Evolutionary conservation across 2,329 filamentous ascomycete genomes (phyloP).

Genomic region (Aspergillus fumigatus): DNA sequence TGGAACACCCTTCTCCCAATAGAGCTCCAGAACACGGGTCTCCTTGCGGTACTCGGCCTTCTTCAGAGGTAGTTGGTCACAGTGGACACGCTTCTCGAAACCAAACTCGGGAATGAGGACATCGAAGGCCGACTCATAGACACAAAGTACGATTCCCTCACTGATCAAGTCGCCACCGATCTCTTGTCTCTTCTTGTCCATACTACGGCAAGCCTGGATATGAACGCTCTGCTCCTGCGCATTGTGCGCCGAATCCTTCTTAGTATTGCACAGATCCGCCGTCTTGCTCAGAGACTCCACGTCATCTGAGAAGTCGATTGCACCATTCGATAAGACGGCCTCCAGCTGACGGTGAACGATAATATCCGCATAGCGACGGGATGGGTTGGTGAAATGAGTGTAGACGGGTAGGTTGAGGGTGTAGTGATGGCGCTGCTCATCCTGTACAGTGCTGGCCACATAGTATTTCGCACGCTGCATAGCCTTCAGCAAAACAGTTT

Average conservation of each 20-base stretch:
- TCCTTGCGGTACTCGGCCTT: slow-evolving; percentile 99
- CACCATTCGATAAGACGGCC: slow-evolving; percentile 73
- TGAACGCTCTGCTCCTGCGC: slow-evolving; percentile 98
- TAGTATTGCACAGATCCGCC: slow-evolving; percentile 93
- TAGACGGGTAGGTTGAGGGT: slow-evolving; percentile 88
- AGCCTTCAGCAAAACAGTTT: slow-evolving; percentile 88
- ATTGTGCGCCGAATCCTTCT: slow-evolving; percentile 96
- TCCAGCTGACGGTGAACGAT: slow-evolving; percentile 94
- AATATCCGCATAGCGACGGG: slow-evolving; percentile 89
- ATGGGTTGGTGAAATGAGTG: slow-evolving; percentile 96
- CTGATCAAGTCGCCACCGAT: slow-evolving; percentile 87
- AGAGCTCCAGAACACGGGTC: slow-evolving; percentile 87
- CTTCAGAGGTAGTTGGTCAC: slow-evolving; percentile 91
- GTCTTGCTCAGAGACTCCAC: slow-evolving; percentile 85
- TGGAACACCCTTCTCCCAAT: slow-evolving; percentile 99
- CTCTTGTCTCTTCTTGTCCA: slow-evolving; percentile 87
- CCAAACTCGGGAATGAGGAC: slow-evolving; percentile 97
- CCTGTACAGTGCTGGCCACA: slow-evolving; percentile 71
- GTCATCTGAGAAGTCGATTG: slow-evolving; percentile 83
- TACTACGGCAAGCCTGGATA: slow-evolving; percentile 91
- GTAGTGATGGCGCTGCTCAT: slow-evolving; percentile 81
- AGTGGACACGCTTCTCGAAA: slow-evolving; percentile 98
- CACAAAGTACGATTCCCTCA: slow-evolving; percentile 92
- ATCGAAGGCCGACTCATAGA: slow-evolving; percentile 98
- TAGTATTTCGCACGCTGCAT: slow-evolving; percentile 97